phyloP scores from a whole-genome alignment of 2,329 filamentous ascomycete genomes.

The Atkinsonella texensis region DNA sequence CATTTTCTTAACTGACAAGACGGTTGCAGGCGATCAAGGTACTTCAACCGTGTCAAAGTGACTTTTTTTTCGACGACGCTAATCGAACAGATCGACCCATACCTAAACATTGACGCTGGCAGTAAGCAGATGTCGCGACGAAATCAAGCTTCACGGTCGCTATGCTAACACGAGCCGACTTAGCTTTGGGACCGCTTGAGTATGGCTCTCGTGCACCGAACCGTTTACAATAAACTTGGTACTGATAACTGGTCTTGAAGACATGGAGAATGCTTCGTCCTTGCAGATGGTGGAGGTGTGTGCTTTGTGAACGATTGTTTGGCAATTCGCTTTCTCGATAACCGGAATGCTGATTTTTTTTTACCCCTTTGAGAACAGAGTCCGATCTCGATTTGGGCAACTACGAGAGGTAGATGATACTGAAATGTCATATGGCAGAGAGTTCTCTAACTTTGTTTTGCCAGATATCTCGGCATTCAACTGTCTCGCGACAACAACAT shows the following conservation, averaged over 20 bases:
- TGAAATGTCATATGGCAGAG: neutral
- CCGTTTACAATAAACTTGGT: too few relatives aligned
- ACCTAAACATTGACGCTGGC: constrained; percentile 28
- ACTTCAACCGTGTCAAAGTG: neutral
- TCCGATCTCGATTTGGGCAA: constrained; percentile 43
- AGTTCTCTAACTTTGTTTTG: neutral
- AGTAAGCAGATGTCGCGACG: constrained; percentile 3
- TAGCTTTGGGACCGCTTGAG: constrained; percentile 19
- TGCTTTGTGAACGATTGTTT: neutral
- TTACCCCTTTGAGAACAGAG: constrained; percentile 15
- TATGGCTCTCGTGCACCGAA: constrained; percentile 8
- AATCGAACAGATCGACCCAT: constrained; percentile 31
- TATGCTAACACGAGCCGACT: neutral
- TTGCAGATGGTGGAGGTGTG: constrained; percentile 60
- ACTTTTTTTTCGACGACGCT: neutral
- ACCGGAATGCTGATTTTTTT: too few relatives aligned
- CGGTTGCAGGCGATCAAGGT: constrained; percentile 1
- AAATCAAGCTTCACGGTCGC: neutral
- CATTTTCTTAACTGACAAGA: neutral
- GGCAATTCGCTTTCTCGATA: too few relatives aligned
- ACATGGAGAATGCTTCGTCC: constrained; percentile 83
- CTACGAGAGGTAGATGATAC: constrained; percentile 31
- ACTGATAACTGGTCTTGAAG: constrained; percentile 24
- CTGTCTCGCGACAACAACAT: constrained; percentile 87
- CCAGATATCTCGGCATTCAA: constrained; percentile 62